Evolutionary conservation across 495 filamentous ascomycete species (phyloP), one percentile per base, ranked within the genome.

Genomic region (Tuber umbilicatum): DNA sequence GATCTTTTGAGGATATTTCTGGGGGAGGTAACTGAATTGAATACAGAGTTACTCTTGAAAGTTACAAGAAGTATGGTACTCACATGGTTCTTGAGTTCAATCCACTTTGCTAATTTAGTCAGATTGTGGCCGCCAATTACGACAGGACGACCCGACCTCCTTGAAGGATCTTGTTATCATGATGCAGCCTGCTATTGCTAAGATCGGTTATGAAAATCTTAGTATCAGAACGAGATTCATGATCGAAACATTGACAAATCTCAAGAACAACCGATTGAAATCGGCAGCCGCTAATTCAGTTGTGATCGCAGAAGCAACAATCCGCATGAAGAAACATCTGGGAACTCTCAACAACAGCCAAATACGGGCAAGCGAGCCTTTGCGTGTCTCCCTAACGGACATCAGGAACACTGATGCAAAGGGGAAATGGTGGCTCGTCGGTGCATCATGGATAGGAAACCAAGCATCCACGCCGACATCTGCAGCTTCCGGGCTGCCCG

Each of bases 401-500:
- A 92, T 98, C 74, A 87, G 87, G 72, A 87, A 94, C 73, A 90
- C 89, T 3, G 90, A 93, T 35, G 93, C 91, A 78, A 93, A 91
- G 83, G 95, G 95, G 4, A 97, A 97, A 85, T 98, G 95, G 96
- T 98, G 95, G 95, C 88, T 98, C 47, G 91, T 97, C 38, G 94
- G 95, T 68, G 94, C 94, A 19, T 96, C 93, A 83, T 97, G 93
- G 91, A 82, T 84, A 16, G 88, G 88, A 2, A 89, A 74, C 67
- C 77, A 80, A 68, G 71, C 27, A n/a, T 68, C 71, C 7, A 47
- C 55, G 2, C 31, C 31, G 27, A 43, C 70, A 23, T 23, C 70
- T 1, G 68, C 67, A 70, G 12, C 41, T 23, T 47, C 50, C 41
- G 14, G 17, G 27, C 19, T 19, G 42, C 42, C 42, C 42, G 5